Evolutionary conservation across 441 rosid species (phyloP), one percentile per base, ranked within the genome.

Genomic region (Arabidopsis lyrata): DNA sequence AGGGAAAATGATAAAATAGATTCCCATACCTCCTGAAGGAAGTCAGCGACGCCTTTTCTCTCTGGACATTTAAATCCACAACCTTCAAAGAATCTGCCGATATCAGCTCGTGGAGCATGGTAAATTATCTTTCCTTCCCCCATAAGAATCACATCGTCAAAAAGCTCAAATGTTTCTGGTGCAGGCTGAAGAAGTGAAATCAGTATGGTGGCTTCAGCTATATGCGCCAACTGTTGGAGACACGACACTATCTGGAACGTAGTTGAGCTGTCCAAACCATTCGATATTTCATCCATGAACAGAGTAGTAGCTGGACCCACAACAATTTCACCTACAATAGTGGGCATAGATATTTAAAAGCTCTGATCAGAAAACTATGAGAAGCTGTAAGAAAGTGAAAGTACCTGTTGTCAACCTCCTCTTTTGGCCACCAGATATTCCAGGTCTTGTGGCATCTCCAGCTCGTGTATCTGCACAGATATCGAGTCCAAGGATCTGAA

Each of bases 361-460:
- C 66, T 63, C 47, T 47, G 62, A 27, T 70, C 29, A n/a, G 55
- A 18, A 1, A 12, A 70, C 61, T 31, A 38, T 48, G 6, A 49
- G 15, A 38, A 41, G 42, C 31, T 63, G 27, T 38, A 52, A 38
- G 60, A 52, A 50, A 31, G 35, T 32, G 48, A 8, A 41, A 60
- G 7, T 59, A 89, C 91, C 94, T 81, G 93, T 86, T 39, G 90
- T 88, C 38, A 88, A 64, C 35, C 90, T 82, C 78, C 83, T 86
- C 79, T 78, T 87, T 72, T 90, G 91, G 44, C 93, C 96, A 56
- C 93, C 96, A 2, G 96, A 90, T 74, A 88, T 81, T 48, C 94
- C 96, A 73, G 89, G 83, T 55, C 54, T 78, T 70, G 80, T 20
- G 3, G 78, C 90, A 83, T 82, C 76, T 20, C 96, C 93, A 9